Evolutionary conservation across 768 basidiomycete species (phyloP).

Genomic region (Collybia nuda): DNA sequence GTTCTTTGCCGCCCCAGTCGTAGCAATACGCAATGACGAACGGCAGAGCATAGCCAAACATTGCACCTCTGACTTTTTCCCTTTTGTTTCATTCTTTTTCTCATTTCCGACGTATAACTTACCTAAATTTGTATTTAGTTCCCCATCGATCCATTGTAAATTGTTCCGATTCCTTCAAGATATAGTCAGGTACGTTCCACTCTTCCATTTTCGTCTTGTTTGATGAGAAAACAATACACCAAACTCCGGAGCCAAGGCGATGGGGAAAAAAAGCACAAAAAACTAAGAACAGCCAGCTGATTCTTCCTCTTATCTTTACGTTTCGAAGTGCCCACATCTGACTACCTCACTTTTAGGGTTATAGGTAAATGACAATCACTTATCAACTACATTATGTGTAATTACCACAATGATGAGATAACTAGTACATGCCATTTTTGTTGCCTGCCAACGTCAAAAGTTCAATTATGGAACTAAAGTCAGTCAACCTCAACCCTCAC

Average conservation of each 20-base stretch:
- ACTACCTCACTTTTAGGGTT: conserved; percentile 1
- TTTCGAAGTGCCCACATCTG: neutral
- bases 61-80: conserved; percentile 58
- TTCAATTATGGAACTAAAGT: no score
- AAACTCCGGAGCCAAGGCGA: conserved; percentile 44
- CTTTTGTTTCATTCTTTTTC: conserved; percentile 5
- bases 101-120: neutral
- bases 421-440: no score
- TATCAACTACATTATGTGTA: neutral
- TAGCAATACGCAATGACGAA: conserved; percentile 64
- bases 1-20: conserved; percentile 78
- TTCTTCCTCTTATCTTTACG: conserved; percentile 12
- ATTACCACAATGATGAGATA: neutral
- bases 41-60: conserved; percentile 68
- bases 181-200: conserved; percentile 15
- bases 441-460: no score
- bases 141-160: neutral
- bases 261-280: conserved; percentile 42
- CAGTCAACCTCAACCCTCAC: no score
- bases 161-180: no score
- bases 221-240: conserved; percentile 48
- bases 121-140: conserved; percentile 1
- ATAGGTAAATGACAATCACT: neutral
- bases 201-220: conserved; percentile 10
- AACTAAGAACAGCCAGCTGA: conserved; percentile 71